These are phyloP conservation scores for Ceratocystis eucalypticola DNA, from an alignment of 2,329 filamentous ascomycete species.

Conservation along the genomic window DNA sequence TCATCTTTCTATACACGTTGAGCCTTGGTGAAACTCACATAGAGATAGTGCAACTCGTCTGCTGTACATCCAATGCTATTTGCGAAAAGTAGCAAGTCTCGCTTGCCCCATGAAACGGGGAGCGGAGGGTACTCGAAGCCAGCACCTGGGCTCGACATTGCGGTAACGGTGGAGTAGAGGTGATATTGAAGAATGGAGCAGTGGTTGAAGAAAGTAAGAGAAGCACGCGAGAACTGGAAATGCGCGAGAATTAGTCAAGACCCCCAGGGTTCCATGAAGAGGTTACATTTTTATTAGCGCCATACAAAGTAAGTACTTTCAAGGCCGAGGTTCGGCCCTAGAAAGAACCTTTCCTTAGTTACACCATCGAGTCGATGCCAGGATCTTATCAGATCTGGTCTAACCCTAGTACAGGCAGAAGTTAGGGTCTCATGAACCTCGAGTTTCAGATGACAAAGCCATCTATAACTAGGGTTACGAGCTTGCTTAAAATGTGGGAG, in stretches of 20 bases:
- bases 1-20: not conserved
- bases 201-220: not conserved
- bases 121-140: slow-evolving; percentile 68
- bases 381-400: not conserved
- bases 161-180: not conserved
- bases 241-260: not conserved
- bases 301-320: not conserved
- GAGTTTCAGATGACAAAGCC: no score
- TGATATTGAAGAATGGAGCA: not conserved
- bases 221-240: not conserved
- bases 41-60: slow-evolving; percentile 89
- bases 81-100: slow-evolving; percentile 80
- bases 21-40: slow-evolving; percentile 40
- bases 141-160: slow-evolving; percentile 37
- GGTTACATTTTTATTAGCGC: not conserved
- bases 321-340: not conserved
- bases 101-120: slow-evolving; percentile 73
- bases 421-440: not conserved
- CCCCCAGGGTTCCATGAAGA: not conserved
- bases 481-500: not conserved
- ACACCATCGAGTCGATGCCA: not conserved
- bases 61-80: slow-evolving; percentile 71
- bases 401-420: not conserved
- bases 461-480: no score
- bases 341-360: not conserved